A percentile compares a stretch with the other conserved stretches of the same genome.
phyloP scores from a whole-genome alignment of 148 eudicot species.

The Rhododendron kiyosumense region DNA sequence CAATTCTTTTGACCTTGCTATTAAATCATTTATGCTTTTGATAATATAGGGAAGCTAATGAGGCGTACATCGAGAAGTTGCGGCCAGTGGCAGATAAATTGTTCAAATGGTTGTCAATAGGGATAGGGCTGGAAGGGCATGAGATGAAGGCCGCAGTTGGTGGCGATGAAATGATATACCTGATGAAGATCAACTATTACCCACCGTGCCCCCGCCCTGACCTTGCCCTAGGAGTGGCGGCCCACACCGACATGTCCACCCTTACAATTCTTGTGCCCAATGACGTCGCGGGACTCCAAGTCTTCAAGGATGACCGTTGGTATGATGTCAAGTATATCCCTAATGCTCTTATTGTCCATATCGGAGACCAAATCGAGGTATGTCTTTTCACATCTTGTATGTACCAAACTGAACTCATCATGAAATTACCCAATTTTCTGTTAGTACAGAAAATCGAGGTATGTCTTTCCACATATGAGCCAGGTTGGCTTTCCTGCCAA shows the following conservation, averaged over 20 bases:
- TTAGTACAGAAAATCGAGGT: too few relatives aligned
- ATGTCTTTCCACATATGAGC: too few relatives aligned
- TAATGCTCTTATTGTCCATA: slow-evolving; percentile 72
- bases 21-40: not conserved
- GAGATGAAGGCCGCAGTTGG: slow-evolving; percentile 39
- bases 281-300: slow-evolving; percentile 74
- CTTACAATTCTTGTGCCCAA: slow-evolving; percentile 73
- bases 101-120: slow-evolving; percentile 42
- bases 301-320: slow-evolving; percentile 54
- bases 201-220: slow-evolving; percentile 89
- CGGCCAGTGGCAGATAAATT: slow-evolving; percentile 44
- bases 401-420: too few relatives aligned
- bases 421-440: too few relatives aligned
- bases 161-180: slow-evolving; percentile 50
- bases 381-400: not conserved
- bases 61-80: slow-evolving; percentile 41
- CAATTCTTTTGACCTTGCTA: too few relatives aligned
- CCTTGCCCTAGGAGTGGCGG: slow-evolving; percentile 59
- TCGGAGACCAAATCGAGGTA: slow-evolving; percentile 94
- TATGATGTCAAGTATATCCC: slow-evolving; percentile 73
- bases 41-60: slow-evolving; percentile 52
- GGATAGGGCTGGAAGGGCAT: slow-evolving; percentile 47
- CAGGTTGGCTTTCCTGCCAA: too few relatives aligned
- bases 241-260: slow-evolving; percentile 58
- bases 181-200: slow-evolving; percentile 68